These are phyloP conservation scores for Xylaria arbuscula DNA, from an alignment of 2,329 filamentous ascomycete genomes.

Conservation along the genomic window DNA sequence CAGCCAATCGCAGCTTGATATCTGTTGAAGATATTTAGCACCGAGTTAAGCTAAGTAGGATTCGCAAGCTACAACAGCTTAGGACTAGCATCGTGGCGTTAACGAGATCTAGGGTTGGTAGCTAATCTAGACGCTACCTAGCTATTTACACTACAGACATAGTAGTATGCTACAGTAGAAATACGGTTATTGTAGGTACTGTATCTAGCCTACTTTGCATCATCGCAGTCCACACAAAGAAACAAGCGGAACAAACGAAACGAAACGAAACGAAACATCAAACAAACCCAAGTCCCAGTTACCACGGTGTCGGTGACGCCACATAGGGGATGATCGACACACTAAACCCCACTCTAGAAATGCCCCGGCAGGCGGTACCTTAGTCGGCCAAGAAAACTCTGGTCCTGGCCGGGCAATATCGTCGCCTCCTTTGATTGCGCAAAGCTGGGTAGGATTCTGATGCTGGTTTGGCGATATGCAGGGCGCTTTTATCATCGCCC, in stretches of 20 bases:
- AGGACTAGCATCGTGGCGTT: neutral
- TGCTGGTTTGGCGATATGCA: constrained; percentile 24
- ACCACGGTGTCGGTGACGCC: constrained; percentile 26
- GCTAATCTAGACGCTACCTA: constrained; percentile 1
- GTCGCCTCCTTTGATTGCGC: constrained; percentile 10
- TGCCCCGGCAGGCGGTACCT: neutral
- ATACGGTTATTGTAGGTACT: neutral
- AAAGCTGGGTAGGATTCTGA: constrained; percentile 13
- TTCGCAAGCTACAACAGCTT: constrained; percentile 9
- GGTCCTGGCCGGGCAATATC: neutral
- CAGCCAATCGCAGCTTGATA: neutral
- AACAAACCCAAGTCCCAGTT: constrained; percentile 2
- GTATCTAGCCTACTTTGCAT: neutral
- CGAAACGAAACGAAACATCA: constrained; percentile 6
- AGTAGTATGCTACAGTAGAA: neutral
- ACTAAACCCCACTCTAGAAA: neutral
- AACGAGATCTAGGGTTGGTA: constrained; percentile 1
- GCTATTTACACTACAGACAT: too few species aligned
- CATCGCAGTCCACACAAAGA: neutral
- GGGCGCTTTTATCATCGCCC: neutral
- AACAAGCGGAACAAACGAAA: constrained; percentile 4
- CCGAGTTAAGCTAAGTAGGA: neutral
- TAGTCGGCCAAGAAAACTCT: constrained; percentile 13
- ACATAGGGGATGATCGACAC: constrained; percentile 10
- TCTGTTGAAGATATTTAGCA: constrained; percentile 7